Conservation (phyloP, 768 basidiomycete genomes). For the Kwoniella botswanensis region DNA sequence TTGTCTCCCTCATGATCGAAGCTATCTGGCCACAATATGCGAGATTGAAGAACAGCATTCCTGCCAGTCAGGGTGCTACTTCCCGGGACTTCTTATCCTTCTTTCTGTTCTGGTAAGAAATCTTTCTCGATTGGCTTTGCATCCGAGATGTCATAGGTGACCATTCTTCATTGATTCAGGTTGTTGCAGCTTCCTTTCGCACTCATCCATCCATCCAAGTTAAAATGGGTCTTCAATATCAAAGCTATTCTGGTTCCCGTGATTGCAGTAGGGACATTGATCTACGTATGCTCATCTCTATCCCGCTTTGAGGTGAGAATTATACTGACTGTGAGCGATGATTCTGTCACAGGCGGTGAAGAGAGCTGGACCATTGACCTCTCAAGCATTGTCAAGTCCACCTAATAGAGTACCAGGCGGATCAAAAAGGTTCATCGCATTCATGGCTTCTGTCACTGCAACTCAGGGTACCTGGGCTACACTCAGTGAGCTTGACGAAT, state of each 20-base stretch:
- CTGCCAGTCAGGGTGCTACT: constrained; percentile 44
- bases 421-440: constrained; percentile 39
- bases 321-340: too few species aligned
- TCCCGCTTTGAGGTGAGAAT: background rate
- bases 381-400: constrained; percentile 33
- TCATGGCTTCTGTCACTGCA: constrained; percentile 42
- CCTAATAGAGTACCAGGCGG: constrained; percentile 35
- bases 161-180: constrained; percentile 16
- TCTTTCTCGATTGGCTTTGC: too few species aligned
- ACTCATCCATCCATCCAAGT: constrained; percentile 46
- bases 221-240: constrained; percentile 46
- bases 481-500: constrained; percentile 16
- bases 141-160: too few species aligned
- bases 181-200: constrained; percentile 47
- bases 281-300: constrained; percentile 32
- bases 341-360: constrained; percentile 18
- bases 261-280: constrained; percentile 40
- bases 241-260: constrained; percentile 44
- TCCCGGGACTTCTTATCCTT: constrained; percentile 49
- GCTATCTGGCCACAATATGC: constrained; percentile 56
- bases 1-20: constrained; percentile 53
- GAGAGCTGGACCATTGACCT: constrained; percentile 30
- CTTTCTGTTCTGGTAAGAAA: constrained; percentile 46
- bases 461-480: constrained; percentile 46
- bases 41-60: constrained; percentile 40